A percentile compares a stretch with the other conserved stretches of the same genome.
Evolutionary conservation across 2,329 filamentous ascomycete species (phyloP).

Genomic region (Chaetomium olivaceum): DNA sequence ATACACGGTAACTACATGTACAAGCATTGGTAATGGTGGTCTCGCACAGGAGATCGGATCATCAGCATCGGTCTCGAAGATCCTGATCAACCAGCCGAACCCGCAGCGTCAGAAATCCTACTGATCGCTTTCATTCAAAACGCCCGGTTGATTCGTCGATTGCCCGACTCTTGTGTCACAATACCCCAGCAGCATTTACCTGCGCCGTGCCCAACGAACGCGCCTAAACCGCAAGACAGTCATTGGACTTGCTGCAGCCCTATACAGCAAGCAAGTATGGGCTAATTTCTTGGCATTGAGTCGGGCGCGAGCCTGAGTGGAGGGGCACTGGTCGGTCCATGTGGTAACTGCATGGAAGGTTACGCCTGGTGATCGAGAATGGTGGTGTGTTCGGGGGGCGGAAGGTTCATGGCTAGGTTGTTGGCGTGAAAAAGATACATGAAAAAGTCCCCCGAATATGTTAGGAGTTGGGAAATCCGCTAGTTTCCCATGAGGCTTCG

Average conservation of each 20-base stretch:
- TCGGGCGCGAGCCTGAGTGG: background rate
- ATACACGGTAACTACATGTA: background rate
- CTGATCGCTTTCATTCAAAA: background rate
- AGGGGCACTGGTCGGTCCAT: background rate
- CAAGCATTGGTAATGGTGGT: background rate
- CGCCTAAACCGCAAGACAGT: background rate
- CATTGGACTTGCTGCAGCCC: conserved; percentile 12
- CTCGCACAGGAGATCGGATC: background rate
- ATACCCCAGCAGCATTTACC: background rate
- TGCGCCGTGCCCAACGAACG: background rate
- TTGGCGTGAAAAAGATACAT: too few species aligned
- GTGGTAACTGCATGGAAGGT: background rate
- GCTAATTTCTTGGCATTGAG: background rate
- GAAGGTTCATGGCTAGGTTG: background rate
- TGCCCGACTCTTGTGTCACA: background rate
- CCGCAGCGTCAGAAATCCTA: background rate
- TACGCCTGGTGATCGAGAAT: background rate
- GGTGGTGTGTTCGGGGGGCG: background rate
- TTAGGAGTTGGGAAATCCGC: background rate
- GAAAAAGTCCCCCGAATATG: background rate
- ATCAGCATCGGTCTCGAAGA: background rate
- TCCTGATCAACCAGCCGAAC: background rate
- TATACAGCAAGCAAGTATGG: background rate
- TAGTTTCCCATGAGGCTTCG: background rate
- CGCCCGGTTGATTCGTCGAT: conserved; percentile 3